Evolutionary conservation across 2,329 filamentous ascomycete genomes (phyloP), one percentile per base, ranked within the genome.

Genomic region (Apiospora malaysiana): DNA sequence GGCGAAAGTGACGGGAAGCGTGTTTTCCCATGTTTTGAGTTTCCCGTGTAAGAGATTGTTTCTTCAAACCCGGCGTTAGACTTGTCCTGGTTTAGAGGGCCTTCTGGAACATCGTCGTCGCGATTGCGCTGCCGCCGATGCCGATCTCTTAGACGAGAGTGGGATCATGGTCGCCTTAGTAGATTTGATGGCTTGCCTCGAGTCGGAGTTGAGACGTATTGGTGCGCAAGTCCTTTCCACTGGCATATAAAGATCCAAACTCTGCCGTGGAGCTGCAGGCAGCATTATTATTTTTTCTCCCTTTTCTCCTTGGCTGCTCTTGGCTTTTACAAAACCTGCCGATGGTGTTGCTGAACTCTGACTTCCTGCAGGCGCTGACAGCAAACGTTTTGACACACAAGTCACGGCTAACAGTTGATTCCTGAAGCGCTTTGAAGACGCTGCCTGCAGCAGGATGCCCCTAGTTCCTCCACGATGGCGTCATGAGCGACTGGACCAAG

Each of bases 11-110:
- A 63, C 37, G 56, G 23, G 7, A 25, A 56, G 49, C 47, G n/a
- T 27, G 23, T 56, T 12, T 25, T 18, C 25, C 18, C 27, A 14
- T 32, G 32, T 63, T 63, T 63, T 63, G 56, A 63, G 56, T 63
- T 63, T 63, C 56, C 56, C 56, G 56, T 63, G 56, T 63, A 40
- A n/a, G 56, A 63, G 18, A 40, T 63, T 63, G 56, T 63, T 40
- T 37, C 9, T 32, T 9, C 49, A 9, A 37, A 23, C 18, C 21
- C 14, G 56, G 56, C 56, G 56, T 63, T 63, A 63, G 56, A n/a
- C 56, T 63, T n/a, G 27, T 40, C 8, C 27, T 63, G 56, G 56
- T 14, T 21, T 63, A 63, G 56, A 63, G 21, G 32, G 18, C 18
- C 37, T 59, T 59, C 51, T 37, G 51, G 51, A 40, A 40, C 32